Evolutionary conservation across 495 filamentous ascomycete species (phyloP).

Genomic region (Cetradonia linearis): DNA sequence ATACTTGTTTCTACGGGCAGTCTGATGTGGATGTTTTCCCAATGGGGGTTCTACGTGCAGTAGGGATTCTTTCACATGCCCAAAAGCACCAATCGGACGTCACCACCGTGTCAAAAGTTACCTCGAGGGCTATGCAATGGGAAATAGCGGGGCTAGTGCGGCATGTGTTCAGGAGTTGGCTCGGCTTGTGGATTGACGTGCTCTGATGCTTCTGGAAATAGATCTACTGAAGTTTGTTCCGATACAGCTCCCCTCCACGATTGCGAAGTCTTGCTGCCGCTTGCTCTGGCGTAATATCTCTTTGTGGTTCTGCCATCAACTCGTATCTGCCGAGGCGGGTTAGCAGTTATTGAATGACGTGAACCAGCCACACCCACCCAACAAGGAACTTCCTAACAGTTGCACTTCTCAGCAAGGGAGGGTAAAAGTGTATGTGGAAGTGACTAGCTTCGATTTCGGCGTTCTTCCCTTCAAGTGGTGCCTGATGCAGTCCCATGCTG

Average conservation of each 20-base stretch:
- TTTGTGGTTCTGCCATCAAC: conserved; percentile 90
- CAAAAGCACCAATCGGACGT: neutral
- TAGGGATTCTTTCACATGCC: neutral
- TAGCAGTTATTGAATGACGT: neutral
- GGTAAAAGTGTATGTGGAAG: conserved; percentile 96
- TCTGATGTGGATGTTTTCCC: conserved; percentile 70
- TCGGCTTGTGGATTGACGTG: neutral
- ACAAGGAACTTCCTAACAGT: conserved; percentile 94
- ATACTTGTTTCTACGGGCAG: conserved; percentile 60
- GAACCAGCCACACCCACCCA: conserved; percentile 40
- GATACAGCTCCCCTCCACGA: conserved; percentile 73
- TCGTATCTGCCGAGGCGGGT: conserved; percentile 49
- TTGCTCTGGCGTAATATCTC: conserved; percentile 96
- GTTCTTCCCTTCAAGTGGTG: conserved; percentile 71
- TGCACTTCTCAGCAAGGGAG: conserved; percentile 81
- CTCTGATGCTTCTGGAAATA: neutral
- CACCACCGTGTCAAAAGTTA: neutral
- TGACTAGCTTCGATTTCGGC: conserved; percentile 80
- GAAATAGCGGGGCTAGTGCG: neutral
- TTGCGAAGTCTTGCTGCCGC: conserved; percentile 67
- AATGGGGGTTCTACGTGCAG: conserved; percentile 54
- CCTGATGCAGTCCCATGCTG: conserved; percentile 88
- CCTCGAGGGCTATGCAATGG: neutral
- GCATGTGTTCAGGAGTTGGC: neutral
- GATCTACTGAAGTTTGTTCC: conserved; percentile 46